Percentiles rank a stretch among this genome's conserved stretches.
These are phyloP conservation scores for Lactarius sp. DNA, from an alignment of 768 basidiomycete genomes.

Conservation along the genomic window DNA sequence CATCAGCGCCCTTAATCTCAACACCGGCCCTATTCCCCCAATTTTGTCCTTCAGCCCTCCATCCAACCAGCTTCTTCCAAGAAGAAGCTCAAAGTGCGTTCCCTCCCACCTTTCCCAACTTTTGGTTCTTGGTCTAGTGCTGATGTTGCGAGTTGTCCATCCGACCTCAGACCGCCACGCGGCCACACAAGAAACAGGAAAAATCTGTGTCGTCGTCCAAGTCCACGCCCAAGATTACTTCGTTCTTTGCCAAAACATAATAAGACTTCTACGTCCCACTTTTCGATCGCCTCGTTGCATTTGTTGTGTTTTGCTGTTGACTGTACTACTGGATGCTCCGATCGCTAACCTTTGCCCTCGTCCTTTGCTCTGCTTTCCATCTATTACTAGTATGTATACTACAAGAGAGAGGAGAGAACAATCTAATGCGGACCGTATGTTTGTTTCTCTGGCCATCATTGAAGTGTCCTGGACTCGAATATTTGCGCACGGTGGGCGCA, in stretches of 20 bases:
- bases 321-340: background rate
- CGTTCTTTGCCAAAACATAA: slow-evolving; percentile 21
- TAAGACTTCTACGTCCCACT: background rate
- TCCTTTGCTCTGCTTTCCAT: background rate
- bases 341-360: background rate
- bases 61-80: background rate
- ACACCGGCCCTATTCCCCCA: background rate
- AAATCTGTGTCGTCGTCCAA: slow-evolving; percentile 2
- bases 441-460: background rate
- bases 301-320: background rate
- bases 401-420: too few species aligned
- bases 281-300: background rate
- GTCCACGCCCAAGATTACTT: slow-evolving; percentile 23
- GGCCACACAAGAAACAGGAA: slow-evolving; percentile 20
- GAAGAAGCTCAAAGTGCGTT: slow-evolving; percentile 11
- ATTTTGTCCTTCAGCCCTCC: background rate
- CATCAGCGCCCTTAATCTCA: background rate
- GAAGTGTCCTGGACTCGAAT: background rate
- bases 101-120: background rate
- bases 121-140: too few species aligned
- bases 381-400: background rate
- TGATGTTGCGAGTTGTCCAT: background rate
- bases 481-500: slow-evolving; percentile 26
- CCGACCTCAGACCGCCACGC: background rate
- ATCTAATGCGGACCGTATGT: background rate